Evolutionary conservation across 331 rosid genomes (phyloP).

Genomic region (Pyrus hybrid): DNA sequence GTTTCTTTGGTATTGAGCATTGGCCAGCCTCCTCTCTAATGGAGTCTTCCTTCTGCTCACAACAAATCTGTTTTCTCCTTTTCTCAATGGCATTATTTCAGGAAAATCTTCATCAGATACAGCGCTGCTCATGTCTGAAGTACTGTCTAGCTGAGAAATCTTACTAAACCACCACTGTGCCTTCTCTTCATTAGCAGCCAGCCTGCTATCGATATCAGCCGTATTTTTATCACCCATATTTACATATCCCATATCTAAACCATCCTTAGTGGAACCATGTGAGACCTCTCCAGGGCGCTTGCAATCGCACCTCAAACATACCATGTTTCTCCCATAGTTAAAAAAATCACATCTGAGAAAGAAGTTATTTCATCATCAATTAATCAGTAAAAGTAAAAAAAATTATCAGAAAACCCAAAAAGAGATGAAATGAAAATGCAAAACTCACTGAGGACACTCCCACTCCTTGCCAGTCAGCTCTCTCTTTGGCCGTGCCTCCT

Average conservation of each 20-base stretch:
- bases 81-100: constrained; percentile 93
- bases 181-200: constrained; percentile 87
- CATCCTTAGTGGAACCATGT: constrained; percentile 17
- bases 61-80: constrained; percentile 88
- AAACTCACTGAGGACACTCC: constrained; percentile 98
- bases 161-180: constrained; percentile 83
- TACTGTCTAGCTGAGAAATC: constrained; percentile 70
- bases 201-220: constrained; percentile 38
- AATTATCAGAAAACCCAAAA: background rate
- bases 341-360: constrained; percentile 69
- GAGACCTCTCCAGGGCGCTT: constrained; percentile 66
- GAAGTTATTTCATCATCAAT: constrained; percentile 9
- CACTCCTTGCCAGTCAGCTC: constrained; percentile 90
- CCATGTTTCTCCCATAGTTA: constrained; percentile 67
- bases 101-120: constrained; percentile 80
- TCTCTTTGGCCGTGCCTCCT: constrained; percentile 77
- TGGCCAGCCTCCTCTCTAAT: constrained; percentile 62
- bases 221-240: constrained; percentile 22
- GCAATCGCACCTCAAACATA: constrained; percentile 88
- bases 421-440: constrained; percentile 1
- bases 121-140: constrained; percentile 46
- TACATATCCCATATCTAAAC: constrained; percentile 28
- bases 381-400: background rate
- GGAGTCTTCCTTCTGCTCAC: constrained; percentile 90
- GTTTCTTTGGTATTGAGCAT: constrained; percentile 47